Evolutionary conservation across 1,139 yeast species (phyloP), one percentile per base, ranked within the genome.

Genomic region (Meyerozyma guilliermondii): DNA sequence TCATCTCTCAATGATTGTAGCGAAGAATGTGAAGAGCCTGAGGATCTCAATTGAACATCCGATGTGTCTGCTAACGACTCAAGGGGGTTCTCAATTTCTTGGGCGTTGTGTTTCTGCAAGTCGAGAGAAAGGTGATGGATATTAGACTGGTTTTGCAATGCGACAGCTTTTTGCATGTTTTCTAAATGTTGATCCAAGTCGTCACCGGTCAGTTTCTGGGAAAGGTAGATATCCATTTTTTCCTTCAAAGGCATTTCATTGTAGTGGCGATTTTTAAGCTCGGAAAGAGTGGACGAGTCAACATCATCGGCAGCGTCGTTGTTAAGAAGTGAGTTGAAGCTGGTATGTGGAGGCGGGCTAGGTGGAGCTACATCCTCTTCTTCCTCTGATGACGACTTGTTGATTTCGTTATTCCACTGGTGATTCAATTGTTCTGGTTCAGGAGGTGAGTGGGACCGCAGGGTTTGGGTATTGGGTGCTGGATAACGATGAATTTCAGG

Each of bases 21-120:
- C 6, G 76, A 71, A 3, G 75, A 68, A 49, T 70, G 74, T 3
- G 76, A 71, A 9, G 75, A 68, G 10, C 72, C 74, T 3, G 39
- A 35, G 5, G 71, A 65, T 44, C 59, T 59, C 41, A 68, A 54
- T 41, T 60, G 59, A 13, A 63, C 59, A 38, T 66, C 71, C 13
- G 61, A 56, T 3, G 63, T 48, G 31, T 58, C 57, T 2, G 62
- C 51, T 31, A 70, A 58, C 0, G 71, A 66, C 41, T 62, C 55
- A 40, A 70, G 56, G 3, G 74, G 75, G 46, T 65, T 63, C 40
- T 66, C 71, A 22, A 62, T 50, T 9, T 49, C 50, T 4, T 50
- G 43, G 11, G 43, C 33, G 9, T 51, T 45, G 10, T 63, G 59
- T 27, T 58, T 54, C 41, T 65, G 65, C 42, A 72, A 55, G 17